Evolutionary conservation across 2,329 filamentous ascomycete genomes (phyloP).

Genomic region (Xylaria sp.): DNA sequence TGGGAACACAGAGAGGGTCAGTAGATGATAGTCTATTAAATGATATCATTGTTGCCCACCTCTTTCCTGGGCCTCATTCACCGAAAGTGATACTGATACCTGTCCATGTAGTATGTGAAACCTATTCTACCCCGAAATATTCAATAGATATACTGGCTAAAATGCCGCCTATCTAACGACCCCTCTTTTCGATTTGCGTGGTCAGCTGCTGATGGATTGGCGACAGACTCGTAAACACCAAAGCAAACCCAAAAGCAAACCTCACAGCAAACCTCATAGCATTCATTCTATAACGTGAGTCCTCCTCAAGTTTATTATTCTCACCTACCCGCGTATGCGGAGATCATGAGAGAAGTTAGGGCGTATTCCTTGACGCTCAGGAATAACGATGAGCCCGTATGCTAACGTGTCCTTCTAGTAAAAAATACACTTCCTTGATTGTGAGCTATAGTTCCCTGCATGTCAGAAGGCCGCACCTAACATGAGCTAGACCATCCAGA

Average conservation of each 20-base stretch:
- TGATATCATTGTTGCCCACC: constrained; percentile 8
- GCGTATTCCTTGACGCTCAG: background rate
- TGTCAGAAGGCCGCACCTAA: background rate
- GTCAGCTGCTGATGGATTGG: constrained; percentile 6
- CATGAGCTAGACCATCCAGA: background rate
- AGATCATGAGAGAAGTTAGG: background rate
- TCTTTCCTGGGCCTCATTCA: background rate
- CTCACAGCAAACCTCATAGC: constrained; percentile 6
- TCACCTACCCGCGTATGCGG: background rate
- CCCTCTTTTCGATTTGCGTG: background rate
- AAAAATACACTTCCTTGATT: constrained; percentile 18
- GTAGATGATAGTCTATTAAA: constrained; percentile 18
- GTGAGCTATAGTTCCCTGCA: background rate
- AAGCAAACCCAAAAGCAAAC: no score
- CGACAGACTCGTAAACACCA: background rate
- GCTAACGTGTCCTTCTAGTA: constrained; percentile 9
- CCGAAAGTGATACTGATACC: constrained; percentile 18
- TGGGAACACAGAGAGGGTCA: constrained; percentile 19
- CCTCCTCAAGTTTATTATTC: background rate
- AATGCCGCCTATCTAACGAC: background rate
- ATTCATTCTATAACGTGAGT: constrained; percentile 25
- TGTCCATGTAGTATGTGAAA: constrained; percentile 24
- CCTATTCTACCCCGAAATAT: background rate
- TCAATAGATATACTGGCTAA: background rate
- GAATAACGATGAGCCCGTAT: background rate